Conservation (phyloP, 2,329 filamentous ascomycete genomes). For the Pseudohalonectria lignicola region DNA sequence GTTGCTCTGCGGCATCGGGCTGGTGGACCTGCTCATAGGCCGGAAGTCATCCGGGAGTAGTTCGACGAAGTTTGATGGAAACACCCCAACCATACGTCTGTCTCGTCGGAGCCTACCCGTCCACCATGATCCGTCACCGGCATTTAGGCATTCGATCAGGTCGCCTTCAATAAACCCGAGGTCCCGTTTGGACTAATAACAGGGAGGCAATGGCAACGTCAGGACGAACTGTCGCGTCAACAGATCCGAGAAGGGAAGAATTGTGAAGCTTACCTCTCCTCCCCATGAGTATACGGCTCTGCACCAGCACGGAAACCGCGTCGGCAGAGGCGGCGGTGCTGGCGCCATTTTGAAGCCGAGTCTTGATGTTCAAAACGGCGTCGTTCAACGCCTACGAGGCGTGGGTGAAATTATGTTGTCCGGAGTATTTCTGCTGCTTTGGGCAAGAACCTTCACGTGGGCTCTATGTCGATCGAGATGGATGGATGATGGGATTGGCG, state of each 20-base stretch:
- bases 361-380: not conserved
- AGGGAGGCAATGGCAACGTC: not conserved
- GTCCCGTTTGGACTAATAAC: slow-evolving; percentile 67
- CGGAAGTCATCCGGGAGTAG: slow-evolving; percentile 77
- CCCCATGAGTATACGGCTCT: slow-evolving; percentile 89
- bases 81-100: slow-evolving; percentile 80
- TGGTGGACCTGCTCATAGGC: slow-evolving; percentile 54
- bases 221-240: not conserved
- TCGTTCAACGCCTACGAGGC: too few species aligned
- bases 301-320: slow-evolving; percentile 82
- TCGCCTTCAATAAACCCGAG: slow-evolving; percentile 96
- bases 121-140: slow-evolving; percentile 98
- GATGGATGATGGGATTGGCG: too few species aligned
- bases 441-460: too few species aligned
- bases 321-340: slow-evolving; percentile 53
- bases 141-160: slow-evolving; percentile 95
- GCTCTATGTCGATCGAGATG: too few species aligned
- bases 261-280: slow-evolving; percentile 51
- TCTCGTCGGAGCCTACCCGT: slow-evolving; percentile 85
- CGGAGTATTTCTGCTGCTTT: too few species aligned
- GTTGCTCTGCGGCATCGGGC: slow-evolving; percentile 46
- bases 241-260: not conserved
- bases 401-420: too few species aligned
- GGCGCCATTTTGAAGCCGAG: slow-evolving; percentile 32
- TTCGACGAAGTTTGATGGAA: slow-evolving; percentile 96